phyloP scores from a whole-genome alignment of 305 asterid species.

The Fraxinus ornus region DNA sequence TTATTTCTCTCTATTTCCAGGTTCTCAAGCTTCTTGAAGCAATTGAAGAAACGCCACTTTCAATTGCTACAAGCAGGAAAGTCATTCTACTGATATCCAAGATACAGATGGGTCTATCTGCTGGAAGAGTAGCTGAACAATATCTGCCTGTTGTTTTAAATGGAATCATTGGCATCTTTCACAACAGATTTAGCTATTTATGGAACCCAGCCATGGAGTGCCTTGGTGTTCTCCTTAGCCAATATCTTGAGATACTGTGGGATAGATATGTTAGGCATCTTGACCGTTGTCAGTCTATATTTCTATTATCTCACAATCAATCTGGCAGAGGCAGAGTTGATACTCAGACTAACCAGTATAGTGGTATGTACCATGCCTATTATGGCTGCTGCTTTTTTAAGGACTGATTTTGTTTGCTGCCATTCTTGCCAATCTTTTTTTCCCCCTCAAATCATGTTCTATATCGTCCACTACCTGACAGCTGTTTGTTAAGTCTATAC shows the following conservation, averaged over 20 bases:
- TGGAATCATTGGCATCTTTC: conserved; percentile 80
- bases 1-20: conserved; percentile 40
- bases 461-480: conserved; percentile 8
- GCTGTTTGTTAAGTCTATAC: conserved; percentile 14
- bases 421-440: neutral
- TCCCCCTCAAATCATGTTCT: neutral
- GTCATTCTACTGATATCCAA: conserved; percentile 60
- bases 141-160: conserved; percentile 55
- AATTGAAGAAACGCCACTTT: conserved; percentile 69
- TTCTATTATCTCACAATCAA: conserved; percentile 48
- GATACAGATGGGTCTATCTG: conserved; percentile 63
- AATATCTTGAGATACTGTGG: conserved; percentile 62
- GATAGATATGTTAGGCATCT: conserved; percentile 56
- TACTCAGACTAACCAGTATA: conserved; percentile 24
- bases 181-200: conserved; percentile 64
- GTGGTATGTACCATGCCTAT: conserved; percentile 46
- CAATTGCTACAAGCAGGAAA: conserved; percentile 69
- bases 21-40: conserved; percentile 67
- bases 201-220: conserved; percentile 84
- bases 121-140: conserved; percentile 54
- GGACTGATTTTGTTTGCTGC: conserved; percentile 7
- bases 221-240: conserved; percentile 58
- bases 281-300: conserved; percentile 52
- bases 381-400: conserved; percentile 10
- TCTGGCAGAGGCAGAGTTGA: conserved; percentile 32